These are phyloP conservation scores for Luzula sylvatica DNA, from an alignment of 176 grass and related monocot species.

Conservation along the genomic window DNA sequence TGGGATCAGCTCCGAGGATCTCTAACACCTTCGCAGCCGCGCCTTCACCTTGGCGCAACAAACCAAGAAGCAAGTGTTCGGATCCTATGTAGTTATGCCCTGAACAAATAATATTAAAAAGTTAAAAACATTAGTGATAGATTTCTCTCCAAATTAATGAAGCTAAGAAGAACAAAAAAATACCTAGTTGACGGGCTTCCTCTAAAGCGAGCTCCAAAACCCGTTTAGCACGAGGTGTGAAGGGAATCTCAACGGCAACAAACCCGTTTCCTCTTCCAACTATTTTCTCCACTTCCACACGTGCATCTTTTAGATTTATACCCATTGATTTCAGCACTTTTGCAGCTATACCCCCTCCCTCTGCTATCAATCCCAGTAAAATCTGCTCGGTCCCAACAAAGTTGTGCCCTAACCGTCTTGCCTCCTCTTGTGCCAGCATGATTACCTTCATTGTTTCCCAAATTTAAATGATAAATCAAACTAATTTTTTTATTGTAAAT, in stretches of 20 bases:
- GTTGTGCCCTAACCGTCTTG: slow-evolving; percentile 79
- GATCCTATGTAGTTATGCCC: slow-evolving; percentile 97
- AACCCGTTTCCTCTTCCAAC: slow-evolving; percentile 88
- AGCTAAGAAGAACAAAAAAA: neutral
- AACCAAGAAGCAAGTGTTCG: slow-evolving; percentile 92
- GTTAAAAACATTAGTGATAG: neutral
- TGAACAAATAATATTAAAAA: slow-evolving; percentile 25
- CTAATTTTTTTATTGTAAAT: too few relatives aligned
- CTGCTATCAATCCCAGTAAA: slow-evolving; percentile 78
- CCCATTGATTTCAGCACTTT: slow-evolving; percentile 99
- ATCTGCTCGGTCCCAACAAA: slow-evolving; percentile 92
- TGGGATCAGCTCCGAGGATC: slow-evolving; percentile 78
- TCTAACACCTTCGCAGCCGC: slow-evolving; percentile 81
- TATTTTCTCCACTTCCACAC: slow-evolving; percentile 93
- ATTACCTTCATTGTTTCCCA: too few relatives aligned
- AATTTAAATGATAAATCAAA: too few relatives aligned
- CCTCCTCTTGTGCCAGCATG: slow-evolving; percentile 96
- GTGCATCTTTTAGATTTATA: slow-evolving; percentile 93
- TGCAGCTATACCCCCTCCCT: slow-evolving; percentile 85
- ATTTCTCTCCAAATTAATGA: slow-evolving; percentile 1
- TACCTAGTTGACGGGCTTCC: slow-evolving; percentile 88
- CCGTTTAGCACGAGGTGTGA: slow-evolving; percentile 81
- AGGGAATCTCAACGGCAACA: slow-evolving; percentile 60
- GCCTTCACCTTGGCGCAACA: slow-evolving; percentile 89
- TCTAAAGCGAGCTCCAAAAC: slow-evolving; percentile 80